phyloP scores from a whole-genome alignment of 2,329 filamentous ascomycete species.

The Fusarium nisikadoi region DNA sequence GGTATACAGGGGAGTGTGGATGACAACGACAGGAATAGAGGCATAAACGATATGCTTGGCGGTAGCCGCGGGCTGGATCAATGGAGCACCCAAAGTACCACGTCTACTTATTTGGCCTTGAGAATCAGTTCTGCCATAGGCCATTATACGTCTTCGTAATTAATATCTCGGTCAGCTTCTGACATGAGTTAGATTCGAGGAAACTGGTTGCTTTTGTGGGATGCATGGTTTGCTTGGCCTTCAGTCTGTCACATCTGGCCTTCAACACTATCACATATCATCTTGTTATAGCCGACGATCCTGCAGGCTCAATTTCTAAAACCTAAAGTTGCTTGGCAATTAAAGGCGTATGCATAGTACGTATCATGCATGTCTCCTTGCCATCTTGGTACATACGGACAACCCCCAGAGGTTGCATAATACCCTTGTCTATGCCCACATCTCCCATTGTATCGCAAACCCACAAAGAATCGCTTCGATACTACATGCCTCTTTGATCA shows the following conservation, averaged over 20 bases:
- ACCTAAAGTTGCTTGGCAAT: not conserved
- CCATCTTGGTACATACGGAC: not conserved
- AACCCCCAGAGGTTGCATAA: not conserved
- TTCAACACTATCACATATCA: conserved; percentile 13
- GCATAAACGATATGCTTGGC: not conserved
- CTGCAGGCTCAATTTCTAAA: conserved; percentile 5
- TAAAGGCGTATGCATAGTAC: not conserved
- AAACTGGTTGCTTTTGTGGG: conserved; percentile 1
- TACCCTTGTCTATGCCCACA: conserved; percentile 16
- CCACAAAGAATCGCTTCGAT: conserved; percentile 2
- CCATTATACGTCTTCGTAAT: not conserved
- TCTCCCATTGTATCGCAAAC: conserved; percentile 7
- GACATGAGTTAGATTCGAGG: not conserved
- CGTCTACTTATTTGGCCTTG: not conserved
- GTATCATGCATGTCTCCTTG: not conserved
- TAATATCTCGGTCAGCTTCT: not conserved
- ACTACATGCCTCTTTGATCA: conserved; percentile 11
- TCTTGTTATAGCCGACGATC: conserved; percentile 1
- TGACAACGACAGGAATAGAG: conserved; percentile 8
- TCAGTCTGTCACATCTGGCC: not conserved
- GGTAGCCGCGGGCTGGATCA: not conserved
- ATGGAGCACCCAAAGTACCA: not conserved
- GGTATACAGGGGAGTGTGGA: not conserved
- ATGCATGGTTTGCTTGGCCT: not conserved
- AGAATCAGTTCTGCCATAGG: not conserved